A percentile compares a stretch with the other conserved stretches of the same genome.
Evolutionary conservation across 306 rosid genomes (phyloP).

Genomic region (Lupinus albus): DNA sequence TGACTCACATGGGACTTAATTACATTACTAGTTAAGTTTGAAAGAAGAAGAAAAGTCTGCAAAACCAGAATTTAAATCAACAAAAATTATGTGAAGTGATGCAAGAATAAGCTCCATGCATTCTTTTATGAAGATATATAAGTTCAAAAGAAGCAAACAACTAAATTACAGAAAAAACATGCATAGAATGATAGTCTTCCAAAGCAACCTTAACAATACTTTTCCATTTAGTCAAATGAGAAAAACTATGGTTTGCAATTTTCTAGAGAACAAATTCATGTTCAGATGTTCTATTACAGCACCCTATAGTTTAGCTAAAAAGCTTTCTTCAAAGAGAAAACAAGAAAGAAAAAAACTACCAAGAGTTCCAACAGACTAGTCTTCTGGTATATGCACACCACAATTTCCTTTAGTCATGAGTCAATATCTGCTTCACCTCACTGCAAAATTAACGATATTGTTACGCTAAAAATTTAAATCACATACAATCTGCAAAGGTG

Average conservation of each 20-base stretch:
- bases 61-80: not conserved
- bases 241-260: slow-evolving; percentile 28
- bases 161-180: slow-evolving; percentile 35
- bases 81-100: not conserved
- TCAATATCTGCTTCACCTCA: slow-evolving; percentile 40
- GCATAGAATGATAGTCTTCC: slow-evolving; percentile 29
- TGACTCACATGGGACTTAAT: too few relatives aligned
- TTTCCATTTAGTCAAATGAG: not conserved
- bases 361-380: slow-evolving; percentile 28
- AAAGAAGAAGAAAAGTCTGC: too few relatives aligned
- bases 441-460: slow-evolving; percentile 39
- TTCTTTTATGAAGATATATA: slow-evolving; percentile 15
- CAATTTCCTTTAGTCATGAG: slow-evolving; percentile 23
- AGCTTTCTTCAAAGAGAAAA: slow-evolving; percentile 21
- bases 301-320: slow-evolving; percentile 33
- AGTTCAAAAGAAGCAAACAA: slow-evolving; percentile 29
- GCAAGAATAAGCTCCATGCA: slow-evolving; percentile 32
- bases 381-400: slow-evolving; percentile 42
- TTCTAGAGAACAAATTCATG: slow-evolving; percentile 35
- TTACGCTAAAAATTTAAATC: slow-evolving; percentile 7
- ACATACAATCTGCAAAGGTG: slow-evolving; percentile 11
- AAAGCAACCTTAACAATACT: slow-evolving; percentile 1
- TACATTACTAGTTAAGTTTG: too few relatives aligned
- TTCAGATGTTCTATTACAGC: slow-evolving; percentile 37
- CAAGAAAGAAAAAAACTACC: slow-evolving; percentile 31